These are phyloP conservation scores for Pichia gijzeniarum DNA, from an alignment of 805 yeast genomes.

Conservation along the genomic window DNA sequence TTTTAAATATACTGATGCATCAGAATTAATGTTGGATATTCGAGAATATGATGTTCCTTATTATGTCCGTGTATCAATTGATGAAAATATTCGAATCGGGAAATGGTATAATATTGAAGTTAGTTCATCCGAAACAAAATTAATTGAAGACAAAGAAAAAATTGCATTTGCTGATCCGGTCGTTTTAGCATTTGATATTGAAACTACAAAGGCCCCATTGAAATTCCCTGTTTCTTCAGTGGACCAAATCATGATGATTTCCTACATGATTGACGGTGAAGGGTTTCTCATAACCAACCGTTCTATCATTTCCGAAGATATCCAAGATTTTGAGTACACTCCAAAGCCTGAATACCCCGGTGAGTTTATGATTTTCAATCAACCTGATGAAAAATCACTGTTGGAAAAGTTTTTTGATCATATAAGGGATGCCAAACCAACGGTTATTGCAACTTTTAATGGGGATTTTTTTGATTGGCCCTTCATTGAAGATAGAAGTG, in stretches of 20 bases:
- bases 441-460: slow-evolving; percentile 96
- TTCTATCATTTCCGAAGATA: slow-evolving; percentile 89
- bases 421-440: slow-evolving; percentile 79
- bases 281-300: slow-evolving; percentile 92
- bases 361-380: slow-evolving; percentile 81
- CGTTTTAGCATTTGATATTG: slow-evolving; percentile 93
- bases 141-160: slow-evolving; percentile 60
- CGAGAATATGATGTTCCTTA: slow-evolving; percentile 96
- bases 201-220: slow-evolving; percentile 92
- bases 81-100: slow-evolving; percentile 79
- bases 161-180: slow-evolving; percentile 97
- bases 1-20: slow-evolving; percentile 41
- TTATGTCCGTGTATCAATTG: slow-evolving; percentile 94
- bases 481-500: slow-evolving; percentile 83
- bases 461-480: slow-evolving; percentile 99
- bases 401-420: slow-evolving; percentile 82
- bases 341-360: slow-evolving; percentile 97
- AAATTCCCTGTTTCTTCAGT: slow-evolving; percentile 89
- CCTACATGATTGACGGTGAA: slow-evolving; percentile 98
- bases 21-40: slow-evolving; percentile 66
- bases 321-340: slow-evolving; percentile 94
- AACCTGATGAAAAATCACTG: slow-evolving; percentile 71
- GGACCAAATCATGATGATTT: slow-evolving; percentile 97
- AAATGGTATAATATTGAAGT: slow-evolving; percentile 88
- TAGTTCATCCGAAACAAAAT: slow-evolving; percentile 44